Base-by-base conservation (phyloP, 2,329 filamentous ascomycete species). In the Monosporascus sp. region DNA sequence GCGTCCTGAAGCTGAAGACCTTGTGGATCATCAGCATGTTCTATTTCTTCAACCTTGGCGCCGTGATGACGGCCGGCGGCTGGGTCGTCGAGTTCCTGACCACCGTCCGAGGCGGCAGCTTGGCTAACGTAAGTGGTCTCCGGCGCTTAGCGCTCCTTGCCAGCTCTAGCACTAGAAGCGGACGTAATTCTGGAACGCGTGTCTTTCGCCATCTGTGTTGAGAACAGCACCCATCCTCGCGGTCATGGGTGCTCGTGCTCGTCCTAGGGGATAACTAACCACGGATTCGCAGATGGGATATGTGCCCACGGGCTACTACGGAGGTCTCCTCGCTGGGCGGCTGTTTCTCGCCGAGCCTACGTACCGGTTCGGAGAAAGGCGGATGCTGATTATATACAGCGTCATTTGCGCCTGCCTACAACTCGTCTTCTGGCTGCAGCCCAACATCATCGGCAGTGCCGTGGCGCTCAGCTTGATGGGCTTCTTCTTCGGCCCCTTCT, bases 11-110 rank as follows among this genome's bases (percentile, higher is more conserved):
- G 15, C 72, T 65, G 2, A 76, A 70, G 17, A 72, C 72, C 3
- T 68, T 86, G 3, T 86, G 82, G 79, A 63, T 83, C 0, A 62
- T 86, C 3, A 82, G 81, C 48, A 51, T 83, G 2, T 86, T 84
- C 64, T 86, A 81, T 68, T 86, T 86, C 68, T 84, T 85, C 63
- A 79, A 80, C 49, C 70, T 86, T 0, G 83, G 84, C 0, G 77
- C 75, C 0, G 64, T 62, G 1, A 74, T 83, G 2, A 86, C 83
- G 0, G 77, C 81, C 0, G 65, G 70, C 54, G 82, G 84, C 1
- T 87, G 83, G 84, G 77, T 86, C 0, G 83, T 86, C 2, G 81
- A 85, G 57, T 87, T 83, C 51, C 73, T 87, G 3, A 78, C 85
- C 6, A 74, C 75, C 2, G 80, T 82, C n/a, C 78, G 83, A 0